These are phyloP conservation scores for Boletus reticuloceps DNA, from an alignment of 768 basidiomycete genomes.

Conservation along the genomic window DNA sequence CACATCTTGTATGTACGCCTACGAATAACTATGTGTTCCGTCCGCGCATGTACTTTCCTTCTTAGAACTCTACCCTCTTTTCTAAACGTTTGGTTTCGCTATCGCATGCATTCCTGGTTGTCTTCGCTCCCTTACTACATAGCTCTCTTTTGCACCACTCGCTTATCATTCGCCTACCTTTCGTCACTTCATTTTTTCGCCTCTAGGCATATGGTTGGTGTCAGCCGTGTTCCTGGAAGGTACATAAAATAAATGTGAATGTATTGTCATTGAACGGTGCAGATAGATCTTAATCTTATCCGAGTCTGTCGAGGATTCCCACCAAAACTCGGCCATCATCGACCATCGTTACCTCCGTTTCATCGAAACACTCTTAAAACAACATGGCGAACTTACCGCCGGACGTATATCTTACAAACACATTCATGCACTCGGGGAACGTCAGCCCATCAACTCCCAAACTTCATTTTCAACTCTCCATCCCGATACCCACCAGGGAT, in stretches of 20 bases:
- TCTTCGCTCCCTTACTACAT: constrained; percentile 22
- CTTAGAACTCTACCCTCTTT: constrained; percentile 17
- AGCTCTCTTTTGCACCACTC: constrained; percentile 16
- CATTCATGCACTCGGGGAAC: constrained; percentile 33
- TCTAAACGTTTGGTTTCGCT: constrained; percentile 8
- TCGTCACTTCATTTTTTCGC: constrained; percentile 1
- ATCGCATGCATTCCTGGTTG: constrained; percentile 21
- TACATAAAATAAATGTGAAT: constrained; percentile 14
- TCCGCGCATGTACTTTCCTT: constrained; percentile 24
- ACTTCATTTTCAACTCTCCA: constrained; percentile 33
- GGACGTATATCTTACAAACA: constrained; percentile 31
- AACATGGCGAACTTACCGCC: constrained; percentile 31
- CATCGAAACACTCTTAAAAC: constrained; percentile 11
- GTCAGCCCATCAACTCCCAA: constrained; percentile 33
- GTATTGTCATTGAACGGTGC: too few relatives aligned
- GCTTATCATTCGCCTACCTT: constrained; percentile 9
- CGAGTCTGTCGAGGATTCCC: constrained; percentile 11
- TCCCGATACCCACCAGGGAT: constrained; percentile 36
- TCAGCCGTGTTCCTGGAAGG: not conserved
- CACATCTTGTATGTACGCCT: constrained; percentile 30
- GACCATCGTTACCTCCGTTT: constrained; percentile 1
- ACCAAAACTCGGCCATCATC: constrained; percentile 8
- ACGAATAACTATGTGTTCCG: constrained; percentile 17
- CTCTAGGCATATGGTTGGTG: not conserved
- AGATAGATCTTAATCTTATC: constrained; percentile 20